Evolutionary conservation across 768 basidiomycete genomes (phyloP).

Genomic region (Rhizopogon vulgaris): DNA sequence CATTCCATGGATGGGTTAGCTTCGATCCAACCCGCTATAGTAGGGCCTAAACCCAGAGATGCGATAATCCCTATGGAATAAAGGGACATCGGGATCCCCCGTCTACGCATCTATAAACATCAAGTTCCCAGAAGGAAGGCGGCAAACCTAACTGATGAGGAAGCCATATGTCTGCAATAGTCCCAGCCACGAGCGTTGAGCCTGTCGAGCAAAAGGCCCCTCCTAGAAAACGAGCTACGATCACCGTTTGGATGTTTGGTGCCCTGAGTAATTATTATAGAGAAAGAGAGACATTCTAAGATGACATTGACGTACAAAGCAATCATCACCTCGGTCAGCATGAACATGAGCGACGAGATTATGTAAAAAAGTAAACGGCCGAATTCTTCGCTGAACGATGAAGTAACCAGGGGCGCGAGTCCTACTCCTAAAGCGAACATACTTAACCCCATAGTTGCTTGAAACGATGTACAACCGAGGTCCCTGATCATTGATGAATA

Average conservation of each 20-base stretch:
- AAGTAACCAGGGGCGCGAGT: conserved; percentile 56
- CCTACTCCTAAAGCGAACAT: conserved; percentile 58
- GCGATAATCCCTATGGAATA: conserved; percentile 59
- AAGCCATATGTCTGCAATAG: conserved; percentile 64
- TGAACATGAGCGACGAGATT: conserved; percentile 42
- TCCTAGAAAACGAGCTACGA: conserved; percentile 57
- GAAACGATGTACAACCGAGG: conserved; percentile 37
- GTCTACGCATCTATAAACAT: conserved; percentile 32
- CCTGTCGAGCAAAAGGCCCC: conserved; percentile 67
- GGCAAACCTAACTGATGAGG: conserved; percentile 44
- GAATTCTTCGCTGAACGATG: conserved; percentile 70
- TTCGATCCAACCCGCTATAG: conserved; percentile 64
- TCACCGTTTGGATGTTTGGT: conserved; percentile 52
- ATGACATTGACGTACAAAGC: conserved; percentile 19
- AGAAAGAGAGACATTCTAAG: background rate
- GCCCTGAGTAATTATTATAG: conserved; percentile 19
- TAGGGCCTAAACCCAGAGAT: conserved; percentile 58
- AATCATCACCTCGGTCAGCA: conserved; percentile 41
- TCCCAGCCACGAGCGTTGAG: conserved; percentile 71
- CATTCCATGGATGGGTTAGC: conserved; percentile 51
- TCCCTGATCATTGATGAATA: conserved; percentile 47
- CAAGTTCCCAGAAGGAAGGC: background rate
- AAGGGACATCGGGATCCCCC: conserved; percentile 72
- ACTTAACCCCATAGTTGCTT: conserved; percentile 43
- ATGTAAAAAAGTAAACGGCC: conserved; percentile 59